Percentiles rank a stretch among this genome's conserved stretches.
These are phyloP conservation scores for Aspergillus affinis DNA, from an alignment of 495 filamentous ascomycete species.

Conservation along the genomic window DNA sequence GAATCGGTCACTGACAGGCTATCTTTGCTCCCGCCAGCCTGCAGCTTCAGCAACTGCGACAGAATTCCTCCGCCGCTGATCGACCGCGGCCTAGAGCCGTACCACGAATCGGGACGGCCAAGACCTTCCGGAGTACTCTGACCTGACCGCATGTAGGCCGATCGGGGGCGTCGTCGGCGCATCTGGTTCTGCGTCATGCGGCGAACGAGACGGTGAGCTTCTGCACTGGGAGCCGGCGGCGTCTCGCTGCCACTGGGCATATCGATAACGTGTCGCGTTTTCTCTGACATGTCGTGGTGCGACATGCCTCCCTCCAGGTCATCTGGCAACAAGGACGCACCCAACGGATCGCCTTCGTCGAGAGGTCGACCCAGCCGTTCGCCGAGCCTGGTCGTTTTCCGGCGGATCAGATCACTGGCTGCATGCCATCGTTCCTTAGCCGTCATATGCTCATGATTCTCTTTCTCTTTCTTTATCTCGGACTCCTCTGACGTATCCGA, in stretches of 20 bases:
- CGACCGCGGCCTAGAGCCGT: constrained; percentile 22
- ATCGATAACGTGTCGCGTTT: constrained; percentile 24
- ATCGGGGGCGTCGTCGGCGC: constrained; percentile 33
- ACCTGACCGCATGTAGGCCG: constrained; percentile 40
- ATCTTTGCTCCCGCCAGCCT: constrained; percentile 33
- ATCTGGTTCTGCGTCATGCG: constrained; percentile 36
- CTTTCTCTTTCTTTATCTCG: constrained; percentile 7
- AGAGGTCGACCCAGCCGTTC: constrained; percentile 41
- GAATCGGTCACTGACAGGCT: constrained; percentile 40
- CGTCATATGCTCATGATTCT: constrained; percentile 19
- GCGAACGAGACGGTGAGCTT: constrained; percentile 46
- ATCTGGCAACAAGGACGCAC: constrained; percentile 34
- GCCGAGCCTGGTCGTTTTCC: constrained; percentile 34
- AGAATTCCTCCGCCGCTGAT: constrained; percentile 40
- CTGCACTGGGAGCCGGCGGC: constrained; percentile 32
- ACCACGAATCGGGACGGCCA: constrained; percentile 32
- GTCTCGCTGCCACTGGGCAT: constrained; percentile 19
- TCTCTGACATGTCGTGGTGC: constrained; percentile 21
- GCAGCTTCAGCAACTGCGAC: constrained; percentile 40
- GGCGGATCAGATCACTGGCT: constrained; percentile 36
- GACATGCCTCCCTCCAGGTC: constrained; percentile 32
- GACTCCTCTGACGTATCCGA: constrained; percentile 20
- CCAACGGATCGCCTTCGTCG: constrained; percentile 40
- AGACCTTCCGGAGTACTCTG: constrained; percentile 38
- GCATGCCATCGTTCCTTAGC: constrained; percentile 31